Evolutionary conservation across 768 basidiomycete species (phyloP), one percentile per base, ranked within the genome.

Genomic region (Pisolithus sp.): DNA sequence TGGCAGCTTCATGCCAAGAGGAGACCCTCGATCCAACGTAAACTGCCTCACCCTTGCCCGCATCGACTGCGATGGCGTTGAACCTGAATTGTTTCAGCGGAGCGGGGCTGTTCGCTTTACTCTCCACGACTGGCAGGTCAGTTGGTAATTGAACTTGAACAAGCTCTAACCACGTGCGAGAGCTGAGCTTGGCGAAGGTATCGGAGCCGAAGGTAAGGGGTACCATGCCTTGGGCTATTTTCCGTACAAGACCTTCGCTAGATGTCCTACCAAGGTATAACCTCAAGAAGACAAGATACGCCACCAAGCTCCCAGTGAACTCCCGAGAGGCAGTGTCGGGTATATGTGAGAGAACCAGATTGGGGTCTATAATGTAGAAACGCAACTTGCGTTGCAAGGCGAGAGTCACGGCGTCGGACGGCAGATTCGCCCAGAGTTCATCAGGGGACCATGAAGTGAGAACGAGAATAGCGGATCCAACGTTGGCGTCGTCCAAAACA

Each of bases 1-100:
- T 90, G 15, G 91, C 90, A 3, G 86, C 88, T 54, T 87, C 83
- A 59, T 94, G 89, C 86, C 89, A 90, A 7, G 85, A 82, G 26
- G 78, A 73, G 40, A 84, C 66, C 52, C 74, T 75, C 17, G 84
- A 76, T 34, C 82, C 80, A 57, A 83, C 82, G 53, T 79, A 76
- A 46, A 82, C 69, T 23, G 78, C 76, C 53, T 83, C 74, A 18
- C 80, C 78, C 49, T 74, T 67, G 36, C 78, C 77, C 3, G 79
- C 75, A 52, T 88, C 80, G 37, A 86, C 79, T 4, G 78, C 78
- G 50, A 91, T 80, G 36, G 90, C 85, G 61, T 93, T 92, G 63
- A 80, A 80, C 52, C 82, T 77, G 60, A 89, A 86, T 21, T 67
- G 64, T 59, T 80, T 84, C 50, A 86, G 72, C 1, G 68, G 48